Base-by-base conservation (phyloP, 176 grass and related monocot genomes). In the Tillandsia fasciculata region DNA sequence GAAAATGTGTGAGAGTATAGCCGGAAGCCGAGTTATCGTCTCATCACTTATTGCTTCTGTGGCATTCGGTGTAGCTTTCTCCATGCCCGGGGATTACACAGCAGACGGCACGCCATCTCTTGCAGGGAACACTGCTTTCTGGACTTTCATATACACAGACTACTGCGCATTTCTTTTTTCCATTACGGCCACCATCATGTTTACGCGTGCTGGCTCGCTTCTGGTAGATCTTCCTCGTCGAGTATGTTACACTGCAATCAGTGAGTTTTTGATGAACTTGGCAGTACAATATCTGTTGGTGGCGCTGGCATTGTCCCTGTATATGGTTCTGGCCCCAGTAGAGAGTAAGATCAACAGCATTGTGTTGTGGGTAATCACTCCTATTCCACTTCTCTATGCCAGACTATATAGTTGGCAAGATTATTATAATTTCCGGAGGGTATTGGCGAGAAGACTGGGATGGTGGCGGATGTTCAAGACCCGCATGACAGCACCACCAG, bases 31-130 rank as follows among this genome's bases (percentile, higher is more conserved):
- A 12, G 52, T 18, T 10, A 29, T 78, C 26, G 26, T 53, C 51
- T 12, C 76, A 27, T 26, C 63, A 51, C 67, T 78, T 20, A 64
- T 71, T 70, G 53, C 76, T 9, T 52, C 76, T 50, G 76, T 71
- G 24, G 52, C 76, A 50, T 79, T 79, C 33, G 53, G 67, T 50
- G 76, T 53, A 42, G 76, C 67, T 26, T 79, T 79, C 67, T 71
- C 47, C 49, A n/a, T 79, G 11, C 67, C 76, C 15, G 53, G 76
- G 13, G 28, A 54, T 29, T 58, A 63, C 49, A 22, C 29, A 50
- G 26, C 66, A 27, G 8, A 70, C 2, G 67, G 67, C 9, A 70
- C 15, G 3, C 51, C 67, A 65, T 10, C 61, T 27, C 15, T 65
- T 8, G 52, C 12, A 24, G 51, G 2, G 28, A 71, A 57, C 11